phyloP scores from a whole-genome alignment of 352 stramenopile genomes.

The Thraustochytrium striatum region DNA sequence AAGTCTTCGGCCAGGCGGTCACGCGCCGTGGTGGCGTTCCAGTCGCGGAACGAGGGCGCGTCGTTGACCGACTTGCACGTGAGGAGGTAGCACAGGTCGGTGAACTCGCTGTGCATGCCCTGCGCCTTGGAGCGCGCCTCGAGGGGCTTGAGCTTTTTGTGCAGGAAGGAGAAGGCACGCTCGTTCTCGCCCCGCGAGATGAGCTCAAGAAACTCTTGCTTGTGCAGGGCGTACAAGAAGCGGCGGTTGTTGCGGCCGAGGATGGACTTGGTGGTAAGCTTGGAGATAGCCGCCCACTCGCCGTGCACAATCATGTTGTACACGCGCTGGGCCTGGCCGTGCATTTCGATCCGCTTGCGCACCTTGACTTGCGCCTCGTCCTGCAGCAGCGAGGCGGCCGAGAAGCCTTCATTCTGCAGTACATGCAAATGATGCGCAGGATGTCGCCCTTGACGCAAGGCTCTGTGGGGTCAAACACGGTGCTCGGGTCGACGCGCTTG shows the following conservation, averaged over 20 bases:
- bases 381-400: slow-evolving; percentile 72
- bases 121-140: slow-evolving; percentile 69
- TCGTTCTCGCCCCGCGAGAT: slow-evolving; percentile 79
- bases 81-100: slow-evolving; percentile 77
- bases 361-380: slow-evolving; percentile 78
- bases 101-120: slow-evolving; percentile 73
- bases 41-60: slow-evolving; percentile 73
- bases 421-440: slow-evolving; percentile 75
- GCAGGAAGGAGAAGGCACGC: slow-evolving; percentile 80
- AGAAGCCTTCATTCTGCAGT: slow-evolving; percentile 73
- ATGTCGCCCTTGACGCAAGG: slow-evolving; percentile 66
- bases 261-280: slow-evolving; percentile 65
- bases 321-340: slow-evolving; percentile 69
- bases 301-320: slow-evolving; percentile 73
- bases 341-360: slow-evolving; percentile 57
- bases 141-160: slow-evolving; percentile 75
- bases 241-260: slow-evolving; percentile 61
- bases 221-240: slow-evolving; percentile 78
- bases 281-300: slow-evolving; percentile 75
- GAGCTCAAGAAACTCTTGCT: slow-evolving; percentile 78
- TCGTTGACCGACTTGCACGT: slow-evolving; percentile 78
- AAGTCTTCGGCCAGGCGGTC: slow-evolving; percentile 77
- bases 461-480: slow-evolving; percentile 36
- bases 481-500: background rate
- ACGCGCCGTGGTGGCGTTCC: slow-evolving; percentile 69